Evolutionary conservation across 2,329 filamentous ascomycete genomes (phyloP).

Genomic region (Capronia epimyces): DNA sequence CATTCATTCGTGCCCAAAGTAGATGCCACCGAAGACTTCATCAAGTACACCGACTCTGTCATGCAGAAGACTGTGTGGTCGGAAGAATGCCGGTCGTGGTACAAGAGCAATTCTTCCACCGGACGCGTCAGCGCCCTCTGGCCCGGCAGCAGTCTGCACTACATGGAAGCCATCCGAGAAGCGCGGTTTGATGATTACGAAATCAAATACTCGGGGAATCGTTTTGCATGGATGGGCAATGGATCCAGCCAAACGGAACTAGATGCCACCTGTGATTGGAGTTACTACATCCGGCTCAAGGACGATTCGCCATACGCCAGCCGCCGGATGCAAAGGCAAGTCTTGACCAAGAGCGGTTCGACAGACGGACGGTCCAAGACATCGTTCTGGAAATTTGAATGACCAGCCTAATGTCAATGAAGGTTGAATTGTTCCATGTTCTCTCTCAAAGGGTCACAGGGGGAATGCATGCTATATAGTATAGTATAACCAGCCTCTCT

Average conservation of each 20-base stretch:
- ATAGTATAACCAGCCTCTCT: too few relatives aligned
- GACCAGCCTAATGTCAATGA: too few relatives aligned
- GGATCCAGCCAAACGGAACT: slow-evolving; percentile 39
- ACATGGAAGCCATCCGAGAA: slow-evolving; percentile 38
- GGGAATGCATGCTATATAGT: too few relatives aligned
- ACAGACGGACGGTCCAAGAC: too few relatives aligned
- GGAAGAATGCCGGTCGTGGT: slow-evolving; percentile 40
- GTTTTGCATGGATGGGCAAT: slow-evolving; percentile 32
- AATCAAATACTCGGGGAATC: slow-evolving; percentile 33
- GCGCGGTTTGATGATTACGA: slow-evolving; percentile 43
- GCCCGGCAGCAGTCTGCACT: slow-evolving; percentile 48
- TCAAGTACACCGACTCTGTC: slow-evolving; percentile 40
- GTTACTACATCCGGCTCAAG: slow-evolving; percentile 34
- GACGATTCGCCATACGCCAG: slow-evolving; percentile 30
- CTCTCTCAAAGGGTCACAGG: too few relatives aligned
- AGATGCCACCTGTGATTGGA: slow-evolving; percentile 39
- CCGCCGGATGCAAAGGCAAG: too few relatives aligned
- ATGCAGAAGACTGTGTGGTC: slow-evolving; percentile 48
- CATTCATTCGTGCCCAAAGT: slow-evolving; percentile 35
- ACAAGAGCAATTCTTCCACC: slow-evolving; percentile 40
- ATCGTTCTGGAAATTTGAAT: too few relatives aligned
- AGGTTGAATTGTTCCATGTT: too few relatives aligned
- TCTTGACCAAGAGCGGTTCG: too few relatives aligned
- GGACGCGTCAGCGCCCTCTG: slow-evolving; percentile 44
- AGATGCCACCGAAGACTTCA: slow-evolving; percentile 32